Evolutionary conservation across 495 filamentous ascomycete genomes (phyloP), one percentile per base, ranked within the genome.

Genomic region (Penicillium goetzii): DNA sequence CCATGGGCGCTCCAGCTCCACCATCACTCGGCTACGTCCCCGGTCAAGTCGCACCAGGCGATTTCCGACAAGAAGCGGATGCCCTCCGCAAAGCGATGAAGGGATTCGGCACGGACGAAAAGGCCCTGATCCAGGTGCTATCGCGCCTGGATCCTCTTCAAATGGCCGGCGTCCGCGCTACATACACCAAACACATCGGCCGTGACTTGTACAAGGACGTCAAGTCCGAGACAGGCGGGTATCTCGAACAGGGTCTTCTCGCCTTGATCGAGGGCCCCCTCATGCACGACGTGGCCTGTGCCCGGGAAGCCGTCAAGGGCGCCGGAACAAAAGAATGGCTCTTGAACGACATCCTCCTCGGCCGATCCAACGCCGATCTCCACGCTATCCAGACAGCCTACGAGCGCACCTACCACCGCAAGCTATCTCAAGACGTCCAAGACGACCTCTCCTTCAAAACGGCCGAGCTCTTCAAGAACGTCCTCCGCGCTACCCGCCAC

Each of bases 21-120:
- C 85, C 88, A 4, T 87, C 87, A 0, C 71, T 78, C 0, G 89
- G 90, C 38, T 92, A 91, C 58, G 80, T 80, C 0, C 81, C 86
- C 6, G 81, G 83, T 4, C 85, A 87, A 66, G 74, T 81, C 21
- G 90, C 90, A 26, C 82, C 80, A 6, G 89, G 85, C 70, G 86
- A 93, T 60, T 87, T 83, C 53, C 80, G 76, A 3, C 69, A 75
- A 2, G 86, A 96, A 60, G 90, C 91, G 0, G 84, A 92, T 53
- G 81, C 75, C 10, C 80, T 96, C 25, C 83, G 91, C 56, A 84
- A 84, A 67, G 92, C 94, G 3, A 96, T 96, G 90, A 96, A 96
- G 78, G 92, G 93, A 9, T 89, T 95, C 60, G 93, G 93, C 47
- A 97, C 93, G 0, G 87, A 97, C 67, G 93, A 97, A 73, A 86